Evolutionary conservation across 805 yeast genomes (phyloP), one percentile per base, ranked within the genome.

Genomic region (Kazachstania martiniae): DNA sequence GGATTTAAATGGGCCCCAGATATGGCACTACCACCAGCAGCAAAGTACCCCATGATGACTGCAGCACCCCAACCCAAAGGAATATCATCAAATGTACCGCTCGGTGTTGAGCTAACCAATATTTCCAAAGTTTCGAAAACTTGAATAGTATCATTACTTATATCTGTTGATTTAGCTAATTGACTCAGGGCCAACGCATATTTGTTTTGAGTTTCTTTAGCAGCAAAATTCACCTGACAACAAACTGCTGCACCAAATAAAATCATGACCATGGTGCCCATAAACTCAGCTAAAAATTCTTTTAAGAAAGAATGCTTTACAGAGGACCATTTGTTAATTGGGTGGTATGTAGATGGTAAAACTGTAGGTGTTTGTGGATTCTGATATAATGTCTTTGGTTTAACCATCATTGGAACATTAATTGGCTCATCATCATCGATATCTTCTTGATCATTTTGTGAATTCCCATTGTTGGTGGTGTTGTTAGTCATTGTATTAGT

Each of bases 1-100:
- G 75, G 74, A 49, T 70, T 70, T 38, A 70, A 44, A 46, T 70
- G 76, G n/a, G 70, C 75, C 44, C 74, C 75, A 23, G 74, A 67
- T 34, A 68, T 56, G 6, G 59, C 56, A 38, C 56, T 47, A 40
- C 75, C 75, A 37, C 72, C 72, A 25, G 71, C 61, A 9, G 60
- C 53, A 32, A 60, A 55, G 42, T 66, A 67, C 29, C 74, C 75
- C 45, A 68, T 45, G 46, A 66, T 63, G 23, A 65, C 71, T 2
- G 70, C 75, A 29, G 66, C 55, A 26, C 72, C 76, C 74, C 74
- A 70, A n/a, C 65, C 58, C 25, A 68, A 46, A 3, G 65, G 63
- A 34, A 66, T 51, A 12, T 62, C 56, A 27, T 60, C 58, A 35
- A 58, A 62, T 31, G 56, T 57, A 43, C 72, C 72, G 24, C 58